A percentile compares a stretch with the other conserved stretches of the same genome.
Conservation (phyloP, 441 rosid genomes). For the Macaranga tanarius region DNA sequence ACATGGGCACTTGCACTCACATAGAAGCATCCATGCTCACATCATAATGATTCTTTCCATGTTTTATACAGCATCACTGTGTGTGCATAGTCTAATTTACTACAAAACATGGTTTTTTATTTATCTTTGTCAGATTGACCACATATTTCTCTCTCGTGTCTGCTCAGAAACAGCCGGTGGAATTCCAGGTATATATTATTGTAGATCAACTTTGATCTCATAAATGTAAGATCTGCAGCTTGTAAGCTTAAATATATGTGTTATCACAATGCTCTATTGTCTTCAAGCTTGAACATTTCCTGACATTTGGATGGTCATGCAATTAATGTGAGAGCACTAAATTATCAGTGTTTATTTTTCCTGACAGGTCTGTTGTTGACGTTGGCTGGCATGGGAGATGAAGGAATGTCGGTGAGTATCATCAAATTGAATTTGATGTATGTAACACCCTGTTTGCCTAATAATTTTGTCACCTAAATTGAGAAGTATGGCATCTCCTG, state of each 20-base stretch:
- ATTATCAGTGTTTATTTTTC: constrained; percentile 15
- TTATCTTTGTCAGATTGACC: constrained; percentile 68
- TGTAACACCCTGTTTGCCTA: not conserved
- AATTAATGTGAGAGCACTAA: constrained; percentile 5
- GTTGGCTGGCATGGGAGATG: constrained; percentile 72
- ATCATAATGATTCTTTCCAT: constrained; percentile 15
- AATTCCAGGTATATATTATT: constrained; percentile 67
- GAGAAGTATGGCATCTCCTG: not conserved
- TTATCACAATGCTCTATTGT: not conserved
- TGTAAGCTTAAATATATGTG: not conserved
- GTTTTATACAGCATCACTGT: constrained; percentile 18
- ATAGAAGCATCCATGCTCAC: not conserved
- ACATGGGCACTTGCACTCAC: not conserved
- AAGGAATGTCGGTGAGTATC: constrained; percentile 68
- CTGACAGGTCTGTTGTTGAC: constrained; percentile 63
- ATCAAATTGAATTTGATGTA: constrained; percentile 7
- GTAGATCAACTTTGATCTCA: constrained; percentile 17
- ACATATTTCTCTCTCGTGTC: constrained; percentile 86
- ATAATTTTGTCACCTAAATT: constrained; percentile 2
- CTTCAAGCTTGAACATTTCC: constrained; percentile 1
- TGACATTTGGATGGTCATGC: constrained; percentile 7
- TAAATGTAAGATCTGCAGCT: not conserved
- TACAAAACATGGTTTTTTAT: not conserved
- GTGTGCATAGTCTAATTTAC: not conserved
- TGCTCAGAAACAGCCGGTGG: constrained; percentile 98